Evolutionary conservation across 2,329 filamentous ascomycete species (phyloP), one percentile per base, ranked within the genome.

Genomic region (Bipolaris oryzae): DNA sequence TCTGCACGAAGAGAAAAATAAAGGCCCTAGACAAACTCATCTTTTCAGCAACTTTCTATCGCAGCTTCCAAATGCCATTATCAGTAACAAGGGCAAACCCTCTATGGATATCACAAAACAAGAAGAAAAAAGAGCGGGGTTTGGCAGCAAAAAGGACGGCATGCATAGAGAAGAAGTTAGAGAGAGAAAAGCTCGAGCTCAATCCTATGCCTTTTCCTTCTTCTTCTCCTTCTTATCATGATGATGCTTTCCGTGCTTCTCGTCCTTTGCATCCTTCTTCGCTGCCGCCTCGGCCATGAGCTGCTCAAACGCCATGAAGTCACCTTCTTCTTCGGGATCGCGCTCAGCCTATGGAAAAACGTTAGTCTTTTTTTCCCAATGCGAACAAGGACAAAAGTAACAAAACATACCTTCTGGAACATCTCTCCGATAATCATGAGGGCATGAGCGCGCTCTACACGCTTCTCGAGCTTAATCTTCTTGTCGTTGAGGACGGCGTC

Each of bases 291-390:
- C 95, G 48, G 95, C 93, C 77, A 99, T 96, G 53, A 99, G 87
- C 78, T 98, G 92, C 77, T 99, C 95, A 68, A 99, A 99, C 15
- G 94, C 93, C 86, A 99, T 96, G 79, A 96, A 98, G 71, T 98
- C 95, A 63, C 95, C 94, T 78, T 99, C 95, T 80, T 99, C 95
- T 63, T 99, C 95, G 39, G 94, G 89, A 52, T 94, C 89, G 61
- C 95, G 88, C 76, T 90, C 85, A 38, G 94, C 91, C 93, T 97
- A 65, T 10, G 7, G 4, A 6, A 5, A 6, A 6, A 3, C 16
- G 46, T 53, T 33, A 61, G 48, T 28, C 7, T 31, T 4, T 1
- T 15, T 21, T 10, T 3, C 10, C 9, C 9, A 13, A 31, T 3
- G 28, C 23, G 1, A 25, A 25, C 7, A 5, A 52, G 11, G 11